Evolutionary conservation across 805 yeast genomes (phyloP), one percentile per base, ranked within the genome.

Genomic region (Blastobotrys muscicola): DNA sequence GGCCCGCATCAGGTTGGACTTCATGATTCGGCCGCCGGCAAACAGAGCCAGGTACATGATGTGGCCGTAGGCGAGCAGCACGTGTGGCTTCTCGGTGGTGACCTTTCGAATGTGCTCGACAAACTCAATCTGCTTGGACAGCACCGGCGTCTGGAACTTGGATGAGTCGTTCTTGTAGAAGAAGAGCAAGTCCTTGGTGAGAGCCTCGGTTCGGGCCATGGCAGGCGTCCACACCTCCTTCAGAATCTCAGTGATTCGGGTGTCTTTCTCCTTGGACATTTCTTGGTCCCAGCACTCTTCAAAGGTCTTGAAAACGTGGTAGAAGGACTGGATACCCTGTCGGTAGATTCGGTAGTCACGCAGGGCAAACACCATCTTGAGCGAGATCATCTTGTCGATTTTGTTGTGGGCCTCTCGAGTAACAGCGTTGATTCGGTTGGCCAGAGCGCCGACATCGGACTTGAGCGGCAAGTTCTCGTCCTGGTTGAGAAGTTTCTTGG

Each of bases 41-140:
- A 85, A 85, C 41, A 85, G 70, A 0, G 92, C 94, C 56, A 85
- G 65, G 62, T 85, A 85, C 76, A 85, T 72, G 39, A 83, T 92
- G 59, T 85, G 95, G 67, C 85, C 76, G 61, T 85, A 85, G 4
- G 94, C 92, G 38, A 85, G 67, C 32, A 85, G 61, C 14, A 83
- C 61, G 52, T 82, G 75, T 6, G 95, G 94, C 55, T 80, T 79
- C 37, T 72, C 78, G 36, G 56, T 57, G 31, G 82, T 72, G 7
- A 69, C 70, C 39, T 64, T 58, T 33, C 67, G 63, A 44, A 85
- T 82, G 57, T 81, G 86, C 33, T 78, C 60, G 29, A 70, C 71
- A 54, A 80, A 82, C 32, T 66, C 76, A 36, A 76, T 75, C 60
- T 84, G 86, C 48, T 72, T 72, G 1, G 75, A 67, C 64, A 80